These are phyloP conservation scores for Ophiostoma sp. DNA, from an alignment of 2,329 filamentous ascomycete genomes.

Conservation along the genomic window DNA sequence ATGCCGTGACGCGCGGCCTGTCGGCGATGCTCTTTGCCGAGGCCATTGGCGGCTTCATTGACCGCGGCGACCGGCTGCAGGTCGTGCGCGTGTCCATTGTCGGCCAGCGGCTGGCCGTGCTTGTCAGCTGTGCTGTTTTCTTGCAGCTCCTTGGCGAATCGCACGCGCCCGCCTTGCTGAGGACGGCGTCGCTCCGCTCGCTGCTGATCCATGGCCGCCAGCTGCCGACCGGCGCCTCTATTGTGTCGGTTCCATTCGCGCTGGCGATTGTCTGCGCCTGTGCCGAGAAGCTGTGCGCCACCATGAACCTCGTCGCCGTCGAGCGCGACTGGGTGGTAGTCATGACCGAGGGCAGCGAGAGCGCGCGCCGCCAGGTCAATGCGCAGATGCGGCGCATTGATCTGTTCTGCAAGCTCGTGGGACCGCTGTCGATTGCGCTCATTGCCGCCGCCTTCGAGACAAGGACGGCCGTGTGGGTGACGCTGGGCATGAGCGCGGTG, in stretches of 20 bases:
- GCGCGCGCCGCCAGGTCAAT: conserved; percentile 40
- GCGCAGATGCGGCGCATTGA: conserved; percentile 55
- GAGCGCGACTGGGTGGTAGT: conserved; percentile 66
- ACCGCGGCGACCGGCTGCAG: conserved; percentile 47
- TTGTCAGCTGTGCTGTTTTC: conserved; percentile 45
- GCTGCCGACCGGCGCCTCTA: conserved; percentile 14
- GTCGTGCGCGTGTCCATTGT: conserved; percentile 50
- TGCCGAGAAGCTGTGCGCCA: conserved; percentile 60
- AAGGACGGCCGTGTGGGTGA: conserved; percentile 42
- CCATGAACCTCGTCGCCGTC: conserved; percentile 62
- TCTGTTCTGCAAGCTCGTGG: conserved; percentile 52
- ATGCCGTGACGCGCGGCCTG: conserved; percentile 56
- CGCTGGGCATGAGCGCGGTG: conserved; percentile 43
- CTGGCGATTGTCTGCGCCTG: conserved; percentile 52
- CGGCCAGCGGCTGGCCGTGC: conserved; percentile 42
- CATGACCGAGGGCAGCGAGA: conserved; percentile 40
- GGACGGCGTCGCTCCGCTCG: background rate
- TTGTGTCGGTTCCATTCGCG: conserved; percentile 32
- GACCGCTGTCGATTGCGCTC: conserved; percentile 47
- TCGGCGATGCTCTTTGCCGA: conserved; percentile 56
- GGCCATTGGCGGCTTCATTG: conserved; percentile 54
- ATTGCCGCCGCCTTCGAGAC: conserved; percentile 43
- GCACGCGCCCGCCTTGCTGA: conserved; percentile 27
- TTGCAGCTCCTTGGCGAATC: conserved; percentile 32
- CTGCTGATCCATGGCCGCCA: background rate